A percentile compares a stretch with the other conserved stretches of the same genome.
These are phyloP conservation scores for Tephrocybe sp. DNA, from an alignment of 768 basidiomycete genomes.

Conservation along the genomic window DNA sequence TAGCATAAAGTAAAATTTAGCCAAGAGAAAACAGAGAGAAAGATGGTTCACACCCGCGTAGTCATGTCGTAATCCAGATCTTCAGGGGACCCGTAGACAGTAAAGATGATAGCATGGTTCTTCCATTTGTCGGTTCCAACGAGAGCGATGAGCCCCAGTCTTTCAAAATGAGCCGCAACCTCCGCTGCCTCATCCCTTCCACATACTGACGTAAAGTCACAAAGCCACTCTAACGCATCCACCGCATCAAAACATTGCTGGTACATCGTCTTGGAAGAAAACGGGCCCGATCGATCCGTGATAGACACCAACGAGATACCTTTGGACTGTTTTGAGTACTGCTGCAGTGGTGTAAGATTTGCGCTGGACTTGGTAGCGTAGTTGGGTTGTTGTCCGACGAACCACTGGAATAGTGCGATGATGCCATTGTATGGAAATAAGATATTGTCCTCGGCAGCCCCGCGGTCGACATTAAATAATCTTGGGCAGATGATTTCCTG, in stretches of 20 bases:
- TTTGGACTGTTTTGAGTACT: slow-evolving; percentile 7
- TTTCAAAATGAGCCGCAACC: slow-evolving; percentile 75
- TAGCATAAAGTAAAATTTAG: not conserved
- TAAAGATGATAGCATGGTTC: slow-evolving; percentile 64
- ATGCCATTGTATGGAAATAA: slow-evolving; percentile 67
- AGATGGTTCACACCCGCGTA: not conserved
- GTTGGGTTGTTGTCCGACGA: slow-evolving; percentile 66
- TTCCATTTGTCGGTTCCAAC: slow-evolving; percentile 58
- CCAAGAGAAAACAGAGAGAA: not conserved
- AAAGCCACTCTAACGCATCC: slow-evolving; percentile 72
- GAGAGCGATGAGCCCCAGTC: slow-evolving; percentile 64
- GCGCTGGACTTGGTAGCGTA: slow-evolving; percentile 35
- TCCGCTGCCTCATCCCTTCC: slow-evolving; percentile 79
- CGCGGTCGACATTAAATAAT: slow-evolving; percentile 73
- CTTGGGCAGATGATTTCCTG: slow-evolving; percentile 77
- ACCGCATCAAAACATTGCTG: slow-evolving; percentile 60
- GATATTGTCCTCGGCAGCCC: slow-evolving; percentile 72
- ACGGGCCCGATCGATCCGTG: slow-evolving; percentile 2
- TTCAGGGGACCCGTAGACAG: slow-evolving; percentile 28
- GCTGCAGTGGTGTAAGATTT: slow-evolving; percentile 15
- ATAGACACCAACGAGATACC: slow-evolving; percentile 5
- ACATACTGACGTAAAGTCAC: slow-evolving; percentile 74
- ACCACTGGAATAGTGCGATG: slow-evolving; percentile 70
- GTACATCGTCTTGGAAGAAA: slow-evolving; percentile 1
- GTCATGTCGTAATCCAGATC: not conserved